Evolutionary conservation across 257 asterid genomes (phyloP).

Genomic region (Solanum pinnatisectum): DNA sequence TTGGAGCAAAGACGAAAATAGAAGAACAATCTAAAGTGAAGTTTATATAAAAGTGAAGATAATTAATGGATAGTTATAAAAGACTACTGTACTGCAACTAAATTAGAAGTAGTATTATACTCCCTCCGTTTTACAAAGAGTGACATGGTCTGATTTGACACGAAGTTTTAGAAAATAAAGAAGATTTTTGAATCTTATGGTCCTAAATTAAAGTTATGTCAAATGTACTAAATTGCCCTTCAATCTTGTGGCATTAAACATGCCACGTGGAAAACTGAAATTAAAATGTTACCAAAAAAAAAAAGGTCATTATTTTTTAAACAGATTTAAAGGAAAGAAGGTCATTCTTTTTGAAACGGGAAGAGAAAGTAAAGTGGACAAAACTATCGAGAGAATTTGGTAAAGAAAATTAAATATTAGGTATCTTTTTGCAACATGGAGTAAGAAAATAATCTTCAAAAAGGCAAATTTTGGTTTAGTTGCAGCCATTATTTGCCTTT

Average conservation of each 20-base stretch:
- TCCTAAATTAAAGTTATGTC: too few relatives aligned
- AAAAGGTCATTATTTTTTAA: too few relatives aligned
- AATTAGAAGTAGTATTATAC: not conserved
- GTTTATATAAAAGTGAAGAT: not conserved
- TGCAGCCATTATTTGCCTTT: not conserved
- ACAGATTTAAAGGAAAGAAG: too few relatives aligned
- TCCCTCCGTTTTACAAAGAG: too few relatives aligned
- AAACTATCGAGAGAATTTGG: not conserved
- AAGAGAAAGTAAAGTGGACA: not conserved
- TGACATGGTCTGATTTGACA: too few relatives aligned
- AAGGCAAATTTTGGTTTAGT: not conserved
- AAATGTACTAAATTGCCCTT: too few relatives aligned
- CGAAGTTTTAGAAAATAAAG: too few relatives aligned
- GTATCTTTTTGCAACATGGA: not conserved
- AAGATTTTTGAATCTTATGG: too few relatives aligned
- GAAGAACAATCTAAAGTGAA: not conserved
- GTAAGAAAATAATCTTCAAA: not conserved
- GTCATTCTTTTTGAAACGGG: not conserved
- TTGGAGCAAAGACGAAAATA: not conserved
- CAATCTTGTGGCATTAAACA: too few relatives aligned
- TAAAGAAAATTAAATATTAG: not conserved
- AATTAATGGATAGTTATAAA: not conserved
- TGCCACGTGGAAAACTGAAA: too few relatives aligned
- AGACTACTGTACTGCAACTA: not conserved
- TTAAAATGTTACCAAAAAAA: too few relatives aligned